Percentiles rank a stretch among this genome's conserved stretches.
phyloP scores from a whole-genome alignment of 306 rosid species.

The Carpinus viminea region DNA sequence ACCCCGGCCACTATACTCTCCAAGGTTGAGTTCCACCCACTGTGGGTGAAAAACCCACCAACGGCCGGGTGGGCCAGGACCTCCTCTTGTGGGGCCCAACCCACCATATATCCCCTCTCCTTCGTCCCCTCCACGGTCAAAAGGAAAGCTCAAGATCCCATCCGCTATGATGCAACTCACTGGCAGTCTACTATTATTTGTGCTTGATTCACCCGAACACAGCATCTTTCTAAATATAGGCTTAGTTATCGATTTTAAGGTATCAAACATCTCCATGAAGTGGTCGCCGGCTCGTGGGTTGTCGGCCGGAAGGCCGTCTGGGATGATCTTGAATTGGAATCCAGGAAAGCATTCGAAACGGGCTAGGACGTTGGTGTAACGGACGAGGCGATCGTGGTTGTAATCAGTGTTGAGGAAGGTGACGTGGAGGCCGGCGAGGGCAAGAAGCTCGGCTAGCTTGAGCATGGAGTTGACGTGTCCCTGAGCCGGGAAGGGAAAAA shows the following conservation, averaged over 20 bases:
- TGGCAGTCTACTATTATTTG: neutral
- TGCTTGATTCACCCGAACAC: neutral
- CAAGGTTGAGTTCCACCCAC: slow-evolving; percentile 16
- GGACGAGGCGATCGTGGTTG: slow-evolving; percentile 26
- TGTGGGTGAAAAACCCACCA: slow-evolving; percentile 35
- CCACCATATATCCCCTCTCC: slow-evolving; percentile 26
- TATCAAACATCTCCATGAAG: neutral
- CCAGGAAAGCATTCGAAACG: slow-evolving; percentile 23
- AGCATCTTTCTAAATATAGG: slow-evolving; percentile 36
- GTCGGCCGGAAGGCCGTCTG: slow-evolving; percentile 34
- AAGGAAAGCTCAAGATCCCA: slow-evolving; percentile 34
- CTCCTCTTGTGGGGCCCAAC: slow-evolving; percentile 44
- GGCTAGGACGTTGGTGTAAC: neutral
- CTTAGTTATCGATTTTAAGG: slow-evolving; percentile 10
- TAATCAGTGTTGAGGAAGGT: slow-evolving; percentile 37
- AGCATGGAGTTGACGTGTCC: slow-evolving; percentile 43
- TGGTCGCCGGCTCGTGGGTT: neutral
- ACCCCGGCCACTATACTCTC: neutral
- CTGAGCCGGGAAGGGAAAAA: slow-evolving; percentile 33
- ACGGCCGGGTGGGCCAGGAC: slow-evolving; percentile 34
- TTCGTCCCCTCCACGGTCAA: slow-evolving; percentile 22
- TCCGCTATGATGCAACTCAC: slow-evolving; percentile 46
- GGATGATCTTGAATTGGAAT: slow-evolving; percentile 31
- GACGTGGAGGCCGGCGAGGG: slow-evolving; percentile 17
- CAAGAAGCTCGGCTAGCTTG: slow-evolving; percentile 42